Conservation (phyloP, 208 protist genomes). For the Trichomonas gallinae region DNA sequence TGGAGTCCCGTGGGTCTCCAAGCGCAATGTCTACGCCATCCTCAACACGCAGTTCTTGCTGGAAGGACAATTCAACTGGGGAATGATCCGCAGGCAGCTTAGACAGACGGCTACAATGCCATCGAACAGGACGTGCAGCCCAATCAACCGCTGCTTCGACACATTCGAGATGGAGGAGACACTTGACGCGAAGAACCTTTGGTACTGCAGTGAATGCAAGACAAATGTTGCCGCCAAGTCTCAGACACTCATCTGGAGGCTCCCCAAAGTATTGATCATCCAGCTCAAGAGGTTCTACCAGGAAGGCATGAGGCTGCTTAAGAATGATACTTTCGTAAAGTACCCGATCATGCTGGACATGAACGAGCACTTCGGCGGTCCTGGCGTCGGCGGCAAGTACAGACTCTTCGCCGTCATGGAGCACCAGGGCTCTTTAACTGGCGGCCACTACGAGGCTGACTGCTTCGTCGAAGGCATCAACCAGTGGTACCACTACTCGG, state of each 20-base stretch:
- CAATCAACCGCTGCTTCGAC: background rate
- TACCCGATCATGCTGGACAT: background rate
- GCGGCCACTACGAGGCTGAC: background rate
- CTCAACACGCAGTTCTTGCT: too few species aligned
- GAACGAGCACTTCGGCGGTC: background rate
- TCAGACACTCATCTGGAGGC: background rate
- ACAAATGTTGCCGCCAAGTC: background rate
- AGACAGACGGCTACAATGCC: too few species aligned
- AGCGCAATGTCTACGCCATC: too few species aligned
- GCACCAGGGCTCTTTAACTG: background rate
- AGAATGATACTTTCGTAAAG: background rate
- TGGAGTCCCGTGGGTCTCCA: too few species aligned
- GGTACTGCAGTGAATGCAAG: background rate
- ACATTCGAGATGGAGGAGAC: background rate
- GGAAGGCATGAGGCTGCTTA: background rate
- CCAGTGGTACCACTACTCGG: background rate
- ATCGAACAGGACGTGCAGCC: background rate
- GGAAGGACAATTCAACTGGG: too few species aligned
- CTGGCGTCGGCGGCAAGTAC: background rate
- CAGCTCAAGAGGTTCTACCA: background rate
- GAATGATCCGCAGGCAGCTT: too few species aligned
- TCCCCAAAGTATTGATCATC: background rate
- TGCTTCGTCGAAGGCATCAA: background rate
- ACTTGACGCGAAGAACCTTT: background rate
- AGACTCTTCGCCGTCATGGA: background rate